phyloP scores from a whole-genome alignment of 192 early-diverging fungal genomes.

The Entomortierella chlamydospora region DNA sequence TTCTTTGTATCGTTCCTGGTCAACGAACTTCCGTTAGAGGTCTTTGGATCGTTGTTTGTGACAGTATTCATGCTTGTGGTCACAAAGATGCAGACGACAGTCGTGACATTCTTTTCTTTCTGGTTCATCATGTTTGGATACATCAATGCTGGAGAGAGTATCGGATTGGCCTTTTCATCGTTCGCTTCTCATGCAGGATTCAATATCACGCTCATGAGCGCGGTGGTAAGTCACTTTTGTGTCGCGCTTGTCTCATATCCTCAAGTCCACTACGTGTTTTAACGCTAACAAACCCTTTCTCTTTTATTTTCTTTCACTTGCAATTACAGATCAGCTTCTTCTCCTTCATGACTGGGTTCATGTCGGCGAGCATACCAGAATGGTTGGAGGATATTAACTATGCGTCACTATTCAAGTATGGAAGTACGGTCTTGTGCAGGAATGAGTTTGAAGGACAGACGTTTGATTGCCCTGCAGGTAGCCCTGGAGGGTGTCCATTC shows the following conservation, averaged over 20 bases:
- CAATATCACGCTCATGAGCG: constrained; percentile 52
- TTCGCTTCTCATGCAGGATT: constrained; percentile 50
- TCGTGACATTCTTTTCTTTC: constrained; percentile 48
- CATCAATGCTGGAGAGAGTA: constrained; percentile 52
- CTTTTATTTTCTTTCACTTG: neutral
- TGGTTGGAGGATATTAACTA: constrained; percentile 43
- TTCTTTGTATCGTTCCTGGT: constrained; percentile 50
- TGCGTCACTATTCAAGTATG: constrained; percentile 49
- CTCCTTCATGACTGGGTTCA: constrained; percentile 56
- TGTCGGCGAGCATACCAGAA: constrained; percentile 37
- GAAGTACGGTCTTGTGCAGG: constrained; percentile 26
- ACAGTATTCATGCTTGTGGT: constrained; percentile 46
- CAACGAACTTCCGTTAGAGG: constrained; percentile 45
- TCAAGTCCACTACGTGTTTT: too few species aligned
- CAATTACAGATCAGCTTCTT: constrained; percentile 50
- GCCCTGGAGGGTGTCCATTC: constrained; percentile 29
- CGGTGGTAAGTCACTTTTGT: constrained; percentile 21
- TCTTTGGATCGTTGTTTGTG: constrained; percentile 44
- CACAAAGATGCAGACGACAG: constrained; percentile 33
- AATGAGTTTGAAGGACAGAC: constrained; percentile 46
- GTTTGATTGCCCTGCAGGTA: constrained; percentile 29
- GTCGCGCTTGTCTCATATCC: too few species aligned
- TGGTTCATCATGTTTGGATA: constrained; percentile 55
- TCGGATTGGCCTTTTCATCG: constrained; percentile 45
- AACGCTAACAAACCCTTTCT: neutral